Conservation (phyloP, 2,329 filamentous ascomycete species). For the Eutypella sp. region DNA sequence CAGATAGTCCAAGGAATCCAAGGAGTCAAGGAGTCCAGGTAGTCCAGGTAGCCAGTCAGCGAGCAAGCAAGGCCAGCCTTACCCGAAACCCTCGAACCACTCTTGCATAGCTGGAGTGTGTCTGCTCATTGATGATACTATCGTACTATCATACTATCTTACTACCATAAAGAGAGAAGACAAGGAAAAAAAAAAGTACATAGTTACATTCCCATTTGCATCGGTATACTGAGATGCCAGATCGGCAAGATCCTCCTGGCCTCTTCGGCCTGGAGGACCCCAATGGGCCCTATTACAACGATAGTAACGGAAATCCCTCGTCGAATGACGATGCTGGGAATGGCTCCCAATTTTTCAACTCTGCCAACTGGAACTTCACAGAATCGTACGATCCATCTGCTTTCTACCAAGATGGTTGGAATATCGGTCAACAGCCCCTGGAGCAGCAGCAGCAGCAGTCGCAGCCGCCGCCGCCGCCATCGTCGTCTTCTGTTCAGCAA, state of each 20-base stretch:
- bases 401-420: constrained; percentile 30
- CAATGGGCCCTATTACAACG: constrained; percentile 24
- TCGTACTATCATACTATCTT: constrained; percentile 16
- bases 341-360: constrained; percentile 28
- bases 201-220: neutral
- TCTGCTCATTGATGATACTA: constrained; percentile 9
- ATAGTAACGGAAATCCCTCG: constrained; percentile 25
- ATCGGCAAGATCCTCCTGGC: constrained; percentile 32
- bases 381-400: constrained; percentile 36
- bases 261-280: constrained; percentile 42
- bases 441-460: constrained; percentile 3
- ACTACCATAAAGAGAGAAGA: too few relatives aligned
- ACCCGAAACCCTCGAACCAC: constrained; percentile 4
- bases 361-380: constrained; percentile 45
- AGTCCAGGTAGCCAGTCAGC: too few relatives aligned
- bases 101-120: constrained; percentile 3
- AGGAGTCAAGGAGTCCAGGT: too few relatives aligned
- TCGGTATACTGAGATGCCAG: constrained; percentile 22
- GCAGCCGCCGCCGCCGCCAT: neutral
- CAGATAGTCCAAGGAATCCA: too few relatives aligned
- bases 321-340: constrained; percentile 18
- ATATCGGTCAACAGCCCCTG: constrained; percentile 25
- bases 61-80: too few relatives aligned
- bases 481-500: constrained; percentile 13
- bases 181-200: too few relatives aligned